Evolutionary conservation across 139 green algal genomes (phyloP).

Genomic region (Monoraphidium neglectum): DNA sequence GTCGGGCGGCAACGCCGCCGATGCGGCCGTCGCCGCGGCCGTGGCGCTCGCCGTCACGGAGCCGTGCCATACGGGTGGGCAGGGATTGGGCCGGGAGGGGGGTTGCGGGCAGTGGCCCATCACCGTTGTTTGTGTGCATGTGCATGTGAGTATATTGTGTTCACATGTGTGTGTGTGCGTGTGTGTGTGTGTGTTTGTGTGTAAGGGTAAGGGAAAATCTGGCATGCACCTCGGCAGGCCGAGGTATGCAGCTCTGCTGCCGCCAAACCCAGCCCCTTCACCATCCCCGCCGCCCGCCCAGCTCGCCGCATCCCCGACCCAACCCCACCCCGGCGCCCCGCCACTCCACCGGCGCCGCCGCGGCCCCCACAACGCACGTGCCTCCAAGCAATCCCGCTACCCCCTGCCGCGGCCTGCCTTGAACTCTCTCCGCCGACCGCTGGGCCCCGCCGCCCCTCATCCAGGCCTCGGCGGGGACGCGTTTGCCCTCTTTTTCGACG

Average conservation of each 20-base stretch:
- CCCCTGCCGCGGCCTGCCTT: neutral
- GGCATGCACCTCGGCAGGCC: no score
- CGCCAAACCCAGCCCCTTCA: no score
- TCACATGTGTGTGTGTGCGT: no score
- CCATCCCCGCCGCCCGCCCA: no score
- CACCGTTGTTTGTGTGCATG: neutral
- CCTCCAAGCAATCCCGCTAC: neutral
- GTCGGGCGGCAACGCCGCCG: conserved; percentile 72
- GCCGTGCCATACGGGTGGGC: conserved; percentile 62
- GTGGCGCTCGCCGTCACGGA: conserved; percentile 71
- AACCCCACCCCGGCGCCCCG: no score
- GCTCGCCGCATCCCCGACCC: no score
- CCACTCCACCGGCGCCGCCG: no score
- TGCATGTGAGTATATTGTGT: no score
- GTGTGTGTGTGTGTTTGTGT: no score
- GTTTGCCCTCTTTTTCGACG: conserved; percentile 68
- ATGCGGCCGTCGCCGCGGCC: conserved; percentile 73
- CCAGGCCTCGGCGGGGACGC: conserved; percentile 73
- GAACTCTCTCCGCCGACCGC: neutral
- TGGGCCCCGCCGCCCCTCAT: neutral
- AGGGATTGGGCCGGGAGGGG: neutral
- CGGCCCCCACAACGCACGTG: no score
- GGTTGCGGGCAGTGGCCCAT: neutral
- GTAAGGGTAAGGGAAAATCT: no score
- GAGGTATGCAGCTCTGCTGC: no score